Conservation (phyloP, 108 stramenopile genomes). For the Nitzschia sp. region DNA sequence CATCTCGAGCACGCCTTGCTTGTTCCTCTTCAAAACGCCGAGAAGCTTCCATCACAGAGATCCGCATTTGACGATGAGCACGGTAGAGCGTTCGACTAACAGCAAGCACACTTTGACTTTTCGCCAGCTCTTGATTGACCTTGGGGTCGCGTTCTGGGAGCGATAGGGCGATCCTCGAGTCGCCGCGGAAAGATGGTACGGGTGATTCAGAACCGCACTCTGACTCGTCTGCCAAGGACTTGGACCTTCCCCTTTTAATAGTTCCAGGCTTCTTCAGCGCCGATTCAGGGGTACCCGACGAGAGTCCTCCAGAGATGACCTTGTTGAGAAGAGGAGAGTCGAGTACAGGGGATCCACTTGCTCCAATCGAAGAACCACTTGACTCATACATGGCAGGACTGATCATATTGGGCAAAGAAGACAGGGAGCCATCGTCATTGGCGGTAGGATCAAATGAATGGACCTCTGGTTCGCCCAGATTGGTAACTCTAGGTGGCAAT, state of each 20-base stretch:
- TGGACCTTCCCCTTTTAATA: constrained; percentile 24
- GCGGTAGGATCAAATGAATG: constrained; percentile 6
- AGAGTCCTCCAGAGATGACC: background rate
- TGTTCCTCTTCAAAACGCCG: constrained; percentile 86
- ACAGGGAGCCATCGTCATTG: constrained; percentile 44
- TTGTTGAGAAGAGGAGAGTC: background rate
- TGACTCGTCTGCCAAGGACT: constrained; percentile 51
- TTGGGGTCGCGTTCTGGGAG: constrained; percentile 65
- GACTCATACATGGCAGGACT: constrained; percentile 16
- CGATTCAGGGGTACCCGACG: background rate
- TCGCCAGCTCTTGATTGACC: constrained; percentile 33
- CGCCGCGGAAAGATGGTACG: constrained; percentile 31
- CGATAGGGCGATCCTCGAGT: constrained; percentile 63
- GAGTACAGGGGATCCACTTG: background rate
- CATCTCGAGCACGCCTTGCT: constrained; percentile 60
- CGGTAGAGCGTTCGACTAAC: constrained; percentile 78
- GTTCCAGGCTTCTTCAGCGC: background rate
- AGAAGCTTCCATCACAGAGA: constrained; percentile 79
- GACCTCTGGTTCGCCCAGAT: background rate
- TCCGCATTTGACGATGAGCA: constrained; percentile 82
- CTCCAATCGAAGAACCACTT: background rate
- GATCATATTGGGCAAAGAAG: constrained; percentile 22
- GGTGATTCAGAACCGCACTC: constrained; percentile 4
- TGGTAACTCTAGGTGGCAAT: background rate
- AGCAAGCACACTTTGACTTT: constrained; percentile 52